Conservation (phyloP, 208 protist species). For the Acanthamoeba triangularis region DNA sequence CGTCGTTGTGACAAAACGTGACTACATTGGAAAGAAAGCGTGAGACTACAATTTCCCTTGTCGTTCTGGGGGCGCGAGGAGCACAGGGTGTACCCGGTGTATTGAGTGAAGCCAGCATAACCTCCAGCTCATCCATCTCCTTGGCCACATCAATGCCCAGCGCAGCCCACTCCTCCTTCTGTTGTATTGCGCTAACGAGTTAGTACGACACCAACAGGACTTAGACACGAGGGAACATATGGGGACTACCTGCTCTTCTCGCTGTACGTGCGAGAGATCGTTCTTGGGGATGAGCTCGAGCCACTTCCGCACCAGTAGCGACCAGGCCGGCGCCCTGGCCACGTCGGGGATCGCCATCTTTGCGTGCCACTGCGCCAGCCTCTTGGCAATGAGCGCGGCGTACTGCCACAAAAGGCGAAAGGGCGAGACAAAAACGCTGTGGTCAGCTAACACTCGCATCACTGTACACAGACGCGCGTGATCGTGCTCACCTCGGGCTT, state of each 20-base stretch:
- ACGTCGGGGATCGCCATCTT: constrained; percentile 3
- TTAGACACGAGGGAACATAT: no score
- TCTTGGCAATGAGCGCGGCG: neutral
- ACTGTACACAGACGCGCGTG: neutral
- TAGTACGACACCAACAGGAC: neutral
- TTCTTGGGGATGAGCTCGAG: neutral
- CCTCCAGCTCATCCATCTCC: constrained; percentile 18
- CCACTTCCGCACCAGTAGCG: neutral
- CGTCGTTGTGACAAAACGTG: constrained; percentile 67
- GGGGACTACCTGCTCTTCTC: neutral
- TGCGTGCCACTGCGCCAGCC: constrained; percentile 31
- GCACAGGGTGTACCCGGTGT: neutral
- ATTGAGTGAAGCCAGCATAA: neutral
- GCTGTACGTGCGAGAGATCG: neutral
- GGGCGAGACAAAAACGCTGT: neutral
- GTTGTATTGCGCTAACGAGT: neutral
- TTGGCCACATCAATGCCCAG: constrained; percentile 15
- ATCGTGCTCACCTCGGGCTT: neutral
- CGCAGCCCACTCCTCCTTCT: constrained; percentile 12
- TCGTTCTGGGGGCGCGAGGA: neutral
- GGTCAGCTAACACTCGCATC: neutral
- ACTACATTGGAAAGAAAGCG: neutral
- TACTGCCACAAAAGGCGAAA: neutral
- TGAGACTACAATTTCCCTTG: neutral
- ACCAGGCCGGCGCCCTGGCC: neutral